Evolutionary conservation across 805 yeast species (phyloP), one percentile per base, ranked within the genome.

Genomic region (Saccharomycopsis schoenii): DNA sequence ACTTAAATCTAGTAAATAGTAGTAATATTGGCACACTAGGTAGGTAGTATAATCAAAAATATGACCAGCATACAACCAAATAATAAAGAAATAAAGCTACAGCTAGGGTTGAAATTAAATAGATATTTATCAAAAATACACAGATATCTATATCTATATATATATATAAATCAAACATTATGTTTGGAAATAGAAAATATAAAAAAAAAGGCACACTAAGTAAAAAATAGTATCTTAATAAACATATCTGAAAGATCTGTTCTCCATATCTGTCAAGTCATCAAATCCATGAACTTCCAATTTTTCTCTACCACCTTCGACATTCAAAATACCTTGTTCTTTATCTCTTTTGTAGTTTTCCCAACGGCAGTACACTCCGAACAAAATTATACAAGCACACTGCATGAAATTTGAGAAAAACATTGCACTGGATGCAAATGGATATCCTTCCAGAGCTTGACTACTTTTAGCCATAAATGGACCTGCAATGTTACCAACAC

Each of bases 191-290:
- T n/a, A 17, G 17, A 17, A 17, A 6, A 14, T 51, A 51, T 6
- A 51, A 14, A 51, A 25, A 51, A 50, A 50, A 50, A 50, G 3
- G 14, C 2, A 21, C 2, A 47, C 6, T 10, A 19, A 47, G 8
- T 2, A 8, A 56, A n/a, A 24, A 12, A 57, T 5, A 42, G 8
- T 29, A 41, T 42, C 12, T 43, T 68, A 80, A 64, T 75, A 78
- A 8, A 77, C 71, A 68, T 84, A 85, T 67, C 88, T 77, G 69
- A 85, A 85, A 64, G 74, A 76, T 58, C 73, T 75, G 65, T 85
- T 85, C 67, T 84, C 80, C 14, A 76, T 72, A 68, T 85, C 89
- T 0, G 89, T 84, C 66, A 80, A 66, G 69, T 85, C 90, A 66
- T 76, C 70, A 69, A 80, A 80, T 66, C 80, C 76, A 65, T 74